Base-by-base conservation (phyloP, 2,329 filamentous ascomycete species). In the Colletotrichum viniferum region DNA sequence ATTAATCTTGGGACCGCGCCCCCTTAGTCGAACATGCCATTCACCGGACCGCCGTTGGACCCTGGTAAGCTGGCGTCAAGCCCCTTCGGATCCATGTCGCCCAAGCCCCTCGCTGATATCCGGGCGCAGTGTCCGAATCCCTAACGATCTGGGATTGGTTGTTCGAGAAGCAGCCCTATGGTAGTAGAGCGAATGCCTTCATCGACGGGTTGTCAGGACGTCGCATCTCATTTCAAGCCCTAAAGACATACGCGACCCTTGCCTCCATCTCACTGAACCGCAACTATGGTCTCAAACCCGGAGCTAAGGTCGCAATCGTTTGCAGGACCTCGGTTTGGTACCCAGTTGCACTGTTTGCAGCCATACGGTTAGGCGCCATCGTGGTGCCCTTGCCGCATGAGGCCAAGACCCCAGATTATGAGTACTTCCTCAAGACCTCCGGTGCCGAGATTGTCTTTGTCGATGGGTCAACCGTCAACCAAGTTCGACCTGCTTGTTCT, bases 401-500 rank as follows among this genome's bases (percentile, higher is more conserved):
- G 21, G 62, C 62, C 48, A 69, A 34, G 66, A 64, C 64, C 14
- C 32, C 14, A 21, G 71, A 32, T 71, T 87, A 65, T 30, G 62
- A 48, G 26, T 65, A 65, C 21, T 65, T 65, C 21, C 34, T 65
- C 62, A 48, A 48, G 14, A 30, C 62, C 8, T 38, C 30, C 34
- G 62, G 34, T 28, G 38, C 62, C 12, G 36, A 24, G 34, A 32
- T 65, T n/a, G 62, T 43, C 32, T 38, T 65, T 32, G 58, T 61
- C 18, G 58, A 61, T 14, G 58, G 34, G 26, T 61, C 58, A 61
- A 34, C 58, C 26, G 58, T 32, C 24, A 10, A 61, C 28, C 58
- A 32, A 13, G 58, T 61, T 13, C 58, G 58, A n/a, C 58, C 58
- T 61, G 58, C 58, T 61, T 61, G 58, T 32, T 30, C 58, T 7